Percentiles rank a stretch among this genome's conserved stretches.
phyloP scores from a whole-genome alignment of 2,329 filamentous ascomycete species.

The Trichoderma sp. region DNA sequence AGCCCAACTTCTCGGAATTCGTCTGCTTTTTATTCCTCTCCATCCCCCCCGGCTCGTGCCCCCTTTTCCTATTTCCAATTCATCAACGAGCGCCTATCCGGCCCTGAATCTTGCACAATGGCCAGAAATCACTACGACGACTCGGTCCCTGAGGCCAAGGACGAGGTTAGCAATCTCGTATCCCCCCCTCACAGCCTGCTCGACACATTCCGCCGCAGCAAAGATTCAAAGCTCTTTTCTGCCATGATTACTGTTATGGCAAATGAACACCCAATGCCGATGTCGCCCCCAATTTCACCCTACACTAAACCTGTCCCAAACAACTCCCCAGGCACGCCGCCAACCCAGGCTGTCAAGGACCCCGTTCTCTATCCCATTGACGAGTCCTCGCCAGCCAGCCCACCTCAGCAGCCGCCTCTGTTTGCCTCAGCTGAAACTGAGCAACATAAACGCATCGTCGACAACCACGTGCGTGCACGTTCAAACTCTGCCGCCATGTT shows the following conservation, averaged over 20 bases:
- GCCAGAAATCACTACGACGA: conserved; percentile 26
- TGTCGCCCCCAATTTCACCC: conserved; percentile 58
- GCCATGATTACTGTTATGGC: not conserved
- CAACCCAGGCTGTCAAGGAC: conserved; percentile 42
- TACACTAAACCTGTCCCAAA: conserved; percentile 41
- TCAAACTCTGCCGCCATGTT: conserved; percentile 37
- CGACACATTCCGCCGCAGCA: conserved; percentile 46
- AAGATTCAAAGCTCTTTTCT: conserved; percentile 10
- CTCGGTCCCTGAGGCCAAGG: conserved; percentile 23
- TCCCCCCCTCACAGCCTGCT: conserved; percentile 57
- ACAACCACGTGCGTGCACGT: conserved; percentile 48
- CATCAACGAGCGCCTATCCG: not conserved
- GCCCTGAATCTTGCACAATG: conserved; percentile 26
- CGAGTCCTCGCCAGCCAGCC: conserved; percentile 39
- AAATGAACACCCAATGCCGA: conserved; percentile 38
- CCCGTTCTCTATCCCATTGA: conserved; percentile 56
- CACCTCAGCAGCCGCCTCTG: conserved; percentile 48
- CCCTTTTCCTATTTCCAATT: conserved; percentile 3
- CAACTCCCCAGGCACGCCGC: conserved; percentile 29
- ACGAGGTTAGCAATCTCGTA: conserved; percentile 55
- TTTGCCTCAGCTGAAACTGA: conserved; percentile 45
- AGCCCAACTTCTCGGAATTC: conserved; percentile 17
- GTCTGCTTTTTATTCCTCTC: conserved; percentile 21
- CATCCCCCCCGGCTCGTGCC: conserved; percentile 16
- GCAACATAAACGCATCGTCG: conserved; percentile 46